phyloP scores from a whole-genome alignment of 768 basidiomycete species.

The Tricholoma matsutake region DNA sequence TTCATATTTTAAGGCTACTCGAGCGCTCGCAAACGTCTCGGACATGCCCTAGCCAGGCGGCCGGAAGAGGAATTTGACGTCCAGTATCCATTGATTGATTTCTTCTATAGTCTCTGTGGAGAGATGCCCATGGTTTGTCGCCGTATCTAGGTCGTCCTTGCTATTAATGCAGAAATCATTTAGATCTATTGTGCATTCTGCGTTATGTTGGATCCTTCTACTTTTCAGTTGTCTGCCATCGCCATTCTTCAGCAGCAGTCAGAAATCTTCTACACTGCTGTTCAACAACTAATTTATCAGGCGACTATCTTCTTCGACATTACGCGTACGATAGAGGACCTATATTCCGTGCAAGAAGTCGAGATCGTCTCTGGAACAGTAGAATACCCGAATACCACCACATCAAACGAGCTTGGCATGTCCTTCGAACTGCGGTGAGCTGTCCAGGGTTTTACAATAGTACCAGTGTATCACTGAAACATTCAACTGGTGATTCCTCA shows the following conservation, averaged over 20 bases:
- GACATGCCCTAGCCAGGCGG: background rate
- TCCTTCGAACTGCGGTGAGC: constrained; percentile 26
- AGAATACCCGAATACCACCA: constrained; percentile 19
- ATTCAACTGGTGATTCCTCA: constrained; percentile 14
- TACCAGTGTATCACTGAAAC: background rate
- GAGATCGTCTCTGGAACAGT: constrained; percentile 28
- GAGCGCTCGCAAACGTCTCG: background rate
- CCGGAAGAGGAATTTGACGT: background rate
- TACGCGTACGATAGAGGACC: constrained; percentile 13
- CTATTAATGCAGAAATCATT: background rate
- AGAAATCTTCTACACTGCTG: constrained; percentile 15
- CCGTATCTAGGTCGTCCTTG: background rate
- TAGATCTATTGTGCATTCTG: constrained; percentile 36
- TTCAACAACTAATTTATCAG: constrained; percentile 15
- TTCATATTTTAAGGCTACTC: background rate
- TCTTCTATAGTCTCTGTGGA: background rate
- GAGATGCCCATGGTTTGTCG: background rate
- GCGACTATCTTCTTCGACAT: constrained; percentile 3
- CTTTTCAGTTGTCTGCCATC: constrained; percentile 35
- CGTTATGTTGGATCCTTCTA: constrained; percentile 27
- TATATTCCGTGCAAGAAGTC: constrained; percentile 22
- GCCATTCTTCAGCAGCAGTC: constrained; percentile 40
- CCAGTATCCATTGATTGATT: background rate
- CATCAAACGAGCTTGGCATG: constrained; percentile 19
- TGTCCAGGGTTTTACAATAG: background rate